Base-by-base conservation (phyloP, 805 yeast species). In the Metschnikowia colocasiae region DNA sequence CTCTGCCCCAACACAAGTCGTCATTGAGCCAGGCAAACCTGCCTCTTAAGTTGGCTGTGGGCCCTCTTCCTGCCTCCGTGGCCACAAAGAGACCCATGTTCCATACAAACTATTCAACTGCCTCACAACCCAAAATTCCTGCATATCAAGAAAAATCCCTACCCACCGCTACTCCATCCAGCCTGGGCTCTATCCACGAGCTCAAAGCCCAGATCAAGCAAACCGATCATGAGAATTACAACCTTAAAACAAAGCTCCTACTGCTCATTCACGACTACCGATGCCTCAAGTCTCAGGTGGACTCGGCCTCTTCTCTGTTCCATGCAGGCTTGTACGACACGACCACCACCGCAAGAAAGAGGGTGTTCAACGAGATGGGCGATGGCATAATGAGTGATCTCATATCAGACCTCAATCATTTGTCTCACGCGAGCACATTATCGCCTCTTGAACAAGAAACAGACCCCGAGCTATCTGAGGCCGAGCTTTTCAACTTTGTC, bases 231-330 rank as follows among this genome's bases (percentile, higher is more conserved):
- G 76, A 72, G 48, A 72, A 72, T 51, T 52, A 58, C 43, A 60
- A 61, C 26, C 61, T 72, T 41, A 72, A 72, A 43, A 51, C 63
- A 8, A 62, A 63, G 43, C 55, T 72, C 29, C 59, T 72, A 34
- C 56, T 62, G 35, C 59, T 72, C 43, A 70, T 72, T 25, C 68
- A 69, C 46, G 75, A 71, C 49, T 72, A 72, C 54, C 69, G 69
- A 49, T 57, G 64, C 35, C 58, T 72, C 50, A 63, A 63, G 47
- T 59, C 58, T 39, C 57, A 59, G 53, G 71, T 70, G 46, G 55
- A 60, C 36, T 55, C 47, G 13, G 30, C 46, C 6, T 29, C 48
- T 6, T 20, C 44, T 12, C 23, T 46, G 12, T 44, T 49, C 10
- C 45, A 47, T 18, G 45, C 50, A 12, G 40, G 23, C 15, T 46